Evolutionary conservation across 2,329 filamentous ascomycete genomes (phyloP).

Genomic region (Pezicula rhizophila): DNA sequence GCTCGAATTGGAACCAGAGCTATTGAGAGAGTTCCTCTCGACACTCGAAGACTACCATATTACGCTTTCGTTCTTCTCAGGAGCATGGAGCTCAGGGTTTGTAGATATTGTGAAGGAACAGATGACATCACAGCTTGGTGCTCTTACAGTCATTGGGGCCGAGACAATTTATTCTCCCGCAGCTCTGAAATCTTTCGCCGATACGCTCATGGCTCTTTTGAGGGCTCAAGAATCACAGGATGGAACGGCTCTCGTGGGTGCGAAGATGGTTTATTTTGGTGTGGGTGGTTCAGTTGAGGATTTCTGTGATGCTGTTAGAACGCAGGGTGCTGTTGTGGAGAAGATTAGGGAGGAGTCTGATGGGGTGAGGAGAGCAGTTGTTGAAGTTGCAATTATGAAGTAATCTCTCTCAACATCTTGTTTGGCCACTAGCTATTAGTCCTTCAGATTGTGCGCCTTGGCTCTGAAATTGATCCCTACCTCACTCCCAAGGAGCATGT

Average conservation of each 20-base stretch:
- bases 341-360: slow-evolving; percentile 52
- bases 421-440: too few relatives aligned
- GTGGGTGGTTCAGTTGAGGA: slow-evolving; percentile 78
- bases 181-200: slow-evolving; percentile 62
- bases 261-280: slow-evolving; percentile 78
- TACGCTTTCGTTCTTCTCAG: slow-evolving; percentile 62
- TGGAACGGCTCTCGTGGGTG: slow-evolving; percentile 57
- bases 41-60: slow-evolving; percentile 47
- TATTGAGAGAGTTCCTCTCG: slow-evolving; percentile 52
- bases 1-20: slow-evolving; percentile 30
- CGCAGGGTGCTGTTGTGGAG: slow-evolving; percentile 41
- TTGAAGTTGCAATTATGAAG: slow-evolving; percentile 27
- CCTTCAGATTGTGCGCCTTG: too few relatives aligned
- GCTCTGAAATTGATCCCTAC: too few relatives aligned
- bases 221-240: slow-evolving; percentile 34
- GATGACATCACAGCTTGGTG: slow-evolving; percentile 21
- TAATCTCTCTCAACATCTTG: too few relatives aligned
- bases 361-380: slow-evolving; percentile 56
- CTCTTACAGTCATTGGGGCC: slow-evolving; percentile 57
- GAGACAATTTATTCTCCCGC: slow-evolving; percentile 81
- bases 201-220: slow-evolving; percentile 57
- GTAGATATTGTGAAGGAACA: slow-evolving; percentile 44
- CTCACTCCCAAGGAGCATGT: too few relatives aligned
- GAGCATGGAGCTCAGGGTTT: slow-evolving; percentile 65
- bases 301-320: slow-evolving; percentile 51